Conservation (phyloP, 177 flowering plant species). For the Vitis hybrid region DNA sequence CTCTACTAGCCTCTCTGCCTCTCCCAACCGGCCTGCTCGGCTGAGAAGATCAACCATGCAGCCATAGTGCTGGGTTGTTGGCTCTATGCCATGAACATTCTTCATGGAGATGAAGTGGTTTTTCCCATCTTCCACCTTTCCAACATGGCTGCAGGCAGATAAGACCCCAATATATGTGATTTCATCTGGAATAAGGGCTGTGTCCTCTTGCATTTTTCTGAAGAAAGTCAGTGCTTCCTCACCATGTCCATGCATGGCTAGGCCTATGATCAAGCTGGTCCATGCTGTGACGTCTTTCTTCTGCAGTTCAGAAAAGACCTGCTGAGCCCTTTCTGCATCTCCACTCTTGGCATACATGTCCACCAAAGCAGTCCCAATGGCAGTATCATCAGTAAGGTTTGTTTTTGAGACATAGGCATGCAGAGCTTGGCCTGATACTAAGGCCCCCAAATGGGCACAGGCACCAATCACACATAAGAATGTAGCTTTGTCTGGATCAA, state of each 20-base stretch:
- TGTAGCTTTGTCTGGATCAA: slow-evolving; percentile 24
- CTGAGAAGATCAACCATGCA: slow-evolving; percentile 11
- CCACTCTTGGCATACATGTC: slow-evolving; percentile 9
- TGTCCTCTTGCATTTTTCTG: neutral
- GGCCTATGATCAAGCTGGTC: slow-evolving; percentile 3
- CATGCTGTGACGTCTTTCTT: neutral
- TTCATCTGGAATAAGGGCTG: neutral
- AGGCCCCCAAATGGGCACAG: slow-evolving; percentile 3
- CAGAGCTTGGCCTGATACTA: neutral
- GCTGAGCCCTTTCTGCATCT: neutral
- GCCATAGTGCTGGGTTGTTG: slow-evolving; percentile 6
- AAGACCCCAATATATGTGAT: slow-evolving; percentile 7
- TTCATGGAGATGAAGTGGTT: slow-evolving; percentile 1
- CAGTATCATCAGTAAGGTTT: neutral
- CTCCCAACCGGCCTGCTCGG: slow-evolving; percentile 6
- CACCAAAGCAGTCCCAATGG: neutral
- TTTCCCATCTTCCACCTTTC: slow-evolving; percentile 5
- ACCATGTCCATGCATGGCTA: neutral
- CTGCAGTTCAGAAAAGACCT: neutral
- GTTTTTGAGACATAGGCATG: slow-evolving; percentile 1
- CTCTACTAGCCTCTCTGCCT: slow-evolving; percentile 6
- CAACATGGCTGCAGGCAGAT: slow-evolving; percentile 11
- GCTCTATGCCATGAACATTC: neutral
- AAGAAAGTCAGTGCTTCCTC: neutral
- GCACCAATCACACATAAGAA: slow-evolving; percentile 19